These are phyloP conservation scores for Pneumocystis canis DNA, from an alignment of 1,139 yeast species.

Conservation along the genomic window DNA sequence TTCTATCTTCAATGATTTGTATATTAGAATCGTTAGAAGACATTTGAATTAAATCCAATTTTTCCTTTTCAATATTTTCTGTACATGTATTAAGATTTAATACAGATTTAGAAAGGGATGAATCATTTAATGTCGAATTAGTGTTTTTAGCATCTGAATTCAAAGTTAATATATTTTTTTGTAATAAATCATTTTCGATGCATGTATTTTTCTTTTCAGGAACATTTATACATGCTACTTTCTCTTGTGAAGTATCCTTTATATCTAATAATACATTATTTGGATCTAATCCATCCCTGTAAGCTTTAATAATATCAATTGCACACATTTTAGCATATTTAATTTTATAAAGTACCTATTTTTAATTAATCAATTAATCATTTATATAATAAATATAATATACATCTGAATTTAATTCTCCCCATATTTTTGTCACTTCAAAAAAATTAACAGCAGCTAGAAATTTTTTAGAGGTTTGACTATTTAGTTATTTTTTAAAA, in stretches of 20 bases:
- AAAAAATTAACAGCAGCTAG: slow-evolving; percentile 38
- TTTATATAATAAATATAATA: slow-evolving; percentile 20
- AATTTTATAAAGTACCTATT: slow-evolving; percentile 26
- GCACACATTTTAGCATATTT: slow-evolving; percentile 48
- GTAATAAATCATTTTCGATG: not conserved
- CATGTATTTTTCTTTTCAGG: not conserved
- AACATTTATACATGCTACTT: not conserved
- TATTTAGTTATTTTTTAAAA: slow-evolving; percentile 7
- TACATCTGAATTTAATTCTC: slow-evolving; percentile 15
- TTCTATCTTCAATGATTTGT: slow-evolving; percentile 37
- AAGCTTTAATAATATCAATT: slow-evolving; percentile 36
- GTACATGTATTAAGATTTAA: slow-evolving; percentile 6
- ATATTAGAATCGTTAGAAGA: slow-evolving; percentile 30
- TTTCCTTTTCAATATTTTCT: slow-evolving; percentile 3
- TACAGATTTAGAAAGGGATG: not conserved
- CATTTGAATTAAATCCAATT: slow-evolving; percentile 12
- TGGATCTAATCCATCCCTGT: slow-evolving; percentile 37
- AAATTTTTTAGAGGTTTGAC: slow-evolving; percentile 33
- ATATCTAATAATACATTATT: slow-evolving; percentile 24
- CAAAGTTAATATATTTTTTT: not conserved
- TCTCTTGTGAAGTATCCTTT: slow-evolving; percentile 11
- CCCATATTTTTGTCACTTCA: slow-evolving; percentile 31
- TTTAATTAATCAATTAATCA: slow-evolving; percentile 10
- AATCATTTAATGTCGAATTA: not conserved
- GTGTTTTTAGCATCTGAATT: not conserved